Evolutionary conservation across 2,329 filamentous ascomycete genomes (phyloP).

Genomic region (Diaporthe sp.): DNA sequence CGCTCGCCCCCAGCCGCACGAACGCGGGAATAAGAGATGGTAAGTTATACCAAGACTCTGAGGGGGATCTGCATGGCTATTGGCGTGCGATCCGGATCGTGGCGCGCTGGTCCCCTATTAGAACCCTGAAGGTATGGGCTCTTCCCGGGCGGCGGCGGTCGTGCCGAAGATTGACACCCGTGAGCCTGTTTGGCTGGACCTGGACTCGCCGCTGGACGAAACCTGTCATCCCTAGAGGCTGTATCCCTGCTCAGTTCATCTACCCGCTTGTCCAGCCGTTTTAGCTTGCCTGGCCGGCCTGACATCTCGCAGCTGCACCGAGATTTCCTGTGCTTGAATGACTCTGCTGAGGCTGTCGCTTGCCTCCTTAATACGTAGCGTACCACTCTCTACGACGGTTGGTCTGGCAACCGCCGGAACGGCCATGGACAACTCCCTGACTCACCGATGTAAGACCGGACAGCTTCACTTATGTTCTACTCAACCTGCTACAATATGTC

Average conservation of each 20-base stretch:
- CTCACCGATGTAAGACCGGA: conserved; percentile 4
- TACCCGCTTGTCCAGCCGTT: conserved; percentile 19
- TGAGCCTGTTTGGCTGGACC: conserved; percentile 11
- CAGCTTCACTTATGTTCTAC: background rate
- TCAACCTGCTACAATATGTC: conserved; percentile 26
- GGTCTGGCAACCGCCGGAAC: background rate
- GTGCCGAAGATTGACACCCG: conserved; percentile 19
- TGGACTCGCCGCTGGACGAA: conserved; percentile 6
- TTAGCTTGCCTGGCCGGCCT: conserved; percentile 7
- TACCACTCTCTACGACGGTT: background rate
- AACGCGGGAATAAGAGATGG: background rate
- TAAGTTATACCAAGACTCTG: conserved; percentile 1
- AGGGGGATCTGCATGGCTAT: background rate
- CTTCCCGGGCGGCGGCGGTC: conserved; percentile 20
- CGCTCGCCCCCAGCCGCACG: background rate
- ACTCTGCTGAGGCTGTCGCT: background rate
- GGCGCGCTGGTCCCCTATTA: background rate
- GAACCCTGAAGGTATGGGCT: conserved; percentile 15
- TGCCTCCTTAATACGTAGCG: conserved; percentile 15
- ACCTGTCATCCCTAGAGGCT: conserved; percentile 10
- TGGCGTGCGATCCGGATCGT: conserved; percentile 4
- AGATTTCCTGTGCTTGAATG: background rate
- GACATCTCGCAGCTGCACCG: background rate
- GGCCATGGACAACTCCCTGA: background rate
- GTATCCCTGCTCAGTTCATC: conserved; percentile 17